Evolutionary conservation across 1,284 basidiomycete species (phyloP).

Genomic region (Rhizopogon parksii): DNA sequence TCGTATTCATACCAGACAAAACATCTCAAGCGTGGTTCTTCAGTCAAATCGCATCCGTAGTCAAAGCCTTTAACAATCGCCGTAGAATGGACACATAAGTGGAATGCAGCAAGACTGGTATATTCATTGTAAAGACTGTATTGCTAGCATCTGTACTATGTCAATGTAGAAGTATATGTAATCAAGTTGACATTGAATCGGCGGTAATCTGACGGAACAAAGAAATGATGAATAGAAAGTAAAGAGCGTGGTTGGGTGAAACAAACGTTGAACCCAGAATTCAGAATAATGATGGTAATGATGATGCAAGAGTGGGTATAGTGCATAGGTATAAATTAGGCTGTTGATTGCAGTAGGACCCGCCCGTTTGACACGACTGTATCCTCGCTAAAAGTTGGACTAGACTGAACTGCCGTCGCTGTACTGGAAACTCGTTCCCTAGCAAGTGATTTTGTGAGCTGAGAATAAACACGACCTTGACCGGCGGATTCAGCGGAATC

Average conservation of each 20-base stretch:
- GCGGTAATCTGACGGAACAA: conserved; percentile 17
- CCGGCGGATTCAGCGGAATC: conserved; percentile 30
- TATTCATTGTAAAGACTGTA: conserved; percentile 14
- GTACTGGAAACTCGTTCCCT: conserved; percentile 42
- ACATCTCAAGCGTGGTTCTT: conserved; percentile 74
- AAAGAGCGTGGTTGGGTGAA: conserved; percentile 5
- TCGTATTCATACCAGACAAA: conserved; percentile 71
- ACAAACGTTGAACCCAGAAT: conserved; percentile 8
- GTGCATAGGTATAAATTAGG: conserved; percentile 12
- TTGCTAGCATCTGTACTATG: conserved; percentile 20
- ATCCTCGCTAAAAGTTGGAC: conserved; percentile 32
- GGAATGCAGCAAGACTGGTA: conserved; percentile 2
- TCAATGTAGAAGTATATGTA: conserved; percentile 20
- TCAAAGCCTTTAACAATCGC: conserved; percentile 66
- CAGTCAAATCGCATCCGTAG: conserved; percentile 62
- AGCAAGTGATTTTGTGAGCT: conserved; percentile 25
- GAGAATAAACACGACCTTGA: conserved; percentile 23
- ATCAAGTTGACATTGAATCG: conserved; percentile 16
- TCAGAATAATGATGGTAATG: conserved; percentile 10
- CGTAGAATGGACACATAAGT: conserved; percentile 55
- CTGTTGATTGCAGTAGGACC: conserved; percentile 14
- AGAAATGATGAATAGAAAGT: conserved; percentile 15
- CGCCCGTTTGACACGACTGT: conserved; percentile 28
- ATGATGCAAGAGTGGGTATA: conserved; percentile 22
- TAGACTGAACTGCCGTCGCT: conserved; percentile 33